Base-by-base conservation (phyloP, 441 rosid genomes). In the Populus tomentosa region DNA sequence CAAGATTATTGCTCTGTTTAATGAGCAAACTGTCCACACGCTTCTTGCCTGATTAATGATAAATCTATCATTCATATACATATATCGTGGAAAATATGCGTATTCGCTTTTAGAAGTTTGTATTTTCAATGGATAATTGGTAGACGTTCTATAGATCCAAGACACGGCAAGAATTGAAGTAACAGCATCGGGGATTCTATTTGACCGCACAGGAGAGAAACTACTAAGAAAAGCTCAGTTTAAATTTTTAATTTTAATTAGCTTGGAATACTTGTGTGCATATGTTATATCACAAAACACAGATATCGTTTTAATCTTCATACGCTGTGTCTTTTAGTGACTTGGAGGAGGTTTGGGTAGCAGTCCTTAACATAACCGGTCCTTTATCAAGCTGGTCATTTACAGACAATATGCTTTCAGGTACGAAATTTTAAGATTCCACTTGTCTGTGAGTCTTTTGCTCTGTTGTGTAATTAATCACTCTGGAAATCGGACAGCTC, bases 351-450 rank as follows among this genome's bases (percentile, higher is more conserved):
- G 90, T 97, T 24, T 97, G 98, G 98, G 99, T 94, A 78, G 84
- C 97, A 38, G 98, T 93, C 74, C 89, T 97, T 65, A 97, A 97
- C 84, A 87, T 97, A 76, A 94, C 97, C 0, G 98, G 98, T 8
- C 98, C 99, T 67, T 85, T 97, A 82, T 90, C 97, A 9, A 84
- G 88, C 82, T 97, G 99, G 99, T 96, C 99, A 59, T 90, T 93
- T 30, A 97, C 99, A 18, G 94, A 92, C 78, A 84, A 87, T n/a
- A 83, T 75, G 80, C 88, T 87, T 81, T 90, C 99, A 84, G 96
- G 98, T 92, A 68, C 36, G 66, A 46, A 73, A 40, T 71, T 36
- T 33, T 78, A 21, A 38, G 16, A 23, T 78, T 70, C 67, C 63
- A 8, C 53, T 72, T 50, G 69, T 71, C 30, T 74, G 75, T 36